Evolutionary conservation across 2,329 filamentous ascomycete species (phyloP).

Genomic region (Penicillium occitanis): DNA sequence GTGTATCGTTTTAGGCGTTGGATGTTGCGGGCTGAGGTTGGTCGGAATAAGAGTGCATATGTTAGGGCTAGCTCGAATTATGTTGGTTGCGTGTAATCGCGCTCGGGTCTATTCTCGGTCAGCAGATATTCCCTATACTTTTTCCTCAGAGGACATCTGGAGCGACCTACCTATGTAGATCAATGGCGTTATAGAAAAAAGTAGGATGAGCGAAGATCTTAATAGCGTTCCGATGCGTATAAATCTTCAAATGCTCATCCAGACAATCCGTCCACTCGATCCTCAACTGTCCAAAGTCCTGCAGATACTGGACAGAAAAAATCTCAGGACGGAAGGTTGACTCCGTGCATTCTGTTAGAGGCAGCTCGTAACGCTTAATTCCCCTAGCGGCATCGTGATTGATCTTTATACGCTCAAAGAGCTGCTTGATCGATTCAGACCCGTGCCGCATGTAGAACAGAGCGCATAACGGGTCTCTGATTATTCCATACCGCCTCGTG

Average conservation of each 20-base stretch:
- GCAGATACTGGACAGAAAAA: not conserved
- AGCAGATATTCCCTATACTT: not conserved
- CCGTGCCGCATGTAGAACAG: conserved; percentile 10
- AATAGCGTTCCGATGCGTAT: conserved; percentile 15
- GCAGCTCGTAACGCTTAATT: not conserved
- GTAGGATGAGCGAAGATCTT: conserved; percentile 15
- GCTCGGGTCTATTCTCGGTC: not conserved
- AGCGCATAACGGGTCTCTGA: not conserved
- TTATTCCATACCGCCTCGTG: conserved; percentile 4
- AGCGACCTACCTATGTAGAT: not conserved
- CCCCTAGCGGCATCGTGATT: not conserved
- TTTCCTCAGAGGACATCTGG: no score
- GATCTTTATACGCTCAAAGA: conserved; percentile 5
- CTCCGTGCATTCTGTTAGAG: not conserved
- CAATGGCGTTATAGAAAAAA: conserved; percentile 10
- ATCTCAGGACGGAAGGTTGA: conserved; percentile 14
- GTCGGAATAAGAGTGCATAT: conserved; percentile 19
- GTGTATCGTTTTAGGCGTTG: not conserved
- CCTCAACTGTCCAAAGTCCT: conserved; percentile 1
- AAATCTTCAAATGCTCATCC: conserved; percentile 18
- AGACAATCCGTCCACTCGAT: conserved; percentile 19
- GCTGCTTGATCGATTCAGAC: not conserved
- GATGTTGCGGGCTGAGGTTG: conserved; percentile 10
- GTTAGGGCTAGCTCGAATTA: conserved; percentile 12
- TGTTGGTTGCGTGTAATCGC: conserved; percentile 7